Percentiles rank a stretch among this genome's conserved stretches.
Evolutionary conservation across 192 early-diverging fungal genomes (phyloP).

Genomic region (Coemansia sp.): DNA sequence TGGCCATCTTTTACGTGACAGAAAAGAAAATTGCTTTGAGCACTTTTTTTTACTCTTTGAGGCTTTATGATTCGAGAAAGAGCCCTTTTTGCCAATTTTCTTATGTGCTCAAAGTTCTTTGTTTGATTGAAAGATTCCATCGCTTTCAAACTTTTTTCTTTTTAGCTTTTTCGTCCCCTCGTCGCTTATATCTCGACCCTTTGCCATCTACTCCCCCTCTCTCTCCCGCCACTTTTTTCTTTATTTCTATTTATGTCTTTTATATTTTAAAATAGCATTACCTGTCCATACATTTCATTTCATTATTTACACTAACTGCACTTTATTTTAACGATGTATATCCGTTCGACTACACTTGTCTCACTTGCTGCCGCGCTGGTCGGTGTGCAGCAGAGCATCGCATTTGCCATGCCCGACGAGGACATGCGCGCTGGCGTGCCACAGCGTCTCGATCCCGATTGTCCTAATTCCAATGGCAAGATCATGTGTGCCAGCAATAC

Average conservation of each 20-base stretch:
- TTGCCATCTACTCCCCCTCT: not conserved
- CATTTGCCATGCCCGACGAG: not conserved
- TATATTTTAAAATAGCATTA: not conserved
- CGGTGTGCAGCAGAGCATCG: not conserved
- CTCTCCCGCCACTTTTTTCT: not conserved
- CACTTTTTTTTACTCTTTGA: too few relatives aligned
- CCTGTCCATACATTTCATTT: not conserved
- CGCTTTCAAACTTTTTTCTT: too few relatives aligned
- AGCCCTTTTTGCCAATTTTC: too few relatives aligned
- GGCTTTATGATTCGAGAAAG: too few relatives aligned
- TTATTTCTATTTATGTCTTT: not conserved
- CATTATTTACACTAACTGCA: not conserved
- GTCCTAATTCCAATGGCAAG: not conserved
- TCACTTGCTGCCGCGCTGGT: conserved; percentile 1
- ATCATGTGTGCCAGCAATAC: not conserved
- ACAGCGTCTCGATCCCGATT: not conserved
- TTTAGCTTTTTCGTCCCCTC: too few relatives aligned
- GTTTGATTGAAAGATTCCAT: too few relatives aligned
- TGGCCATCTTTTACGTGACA: too few relatives aligned
- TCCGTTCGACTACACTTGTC: not conserved
- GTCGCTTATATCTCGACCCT: not conserved
- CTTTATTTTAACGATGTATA: not conserved
- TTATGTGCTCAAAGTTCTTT: too few relatives aligned
- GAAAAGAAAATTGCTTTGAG: too few relatives aligned
- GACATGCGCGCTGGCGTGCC: not conserved